Conservation (phyloP, 176 grass and related monocot species). For the Oryza meyeriana region DNA sequence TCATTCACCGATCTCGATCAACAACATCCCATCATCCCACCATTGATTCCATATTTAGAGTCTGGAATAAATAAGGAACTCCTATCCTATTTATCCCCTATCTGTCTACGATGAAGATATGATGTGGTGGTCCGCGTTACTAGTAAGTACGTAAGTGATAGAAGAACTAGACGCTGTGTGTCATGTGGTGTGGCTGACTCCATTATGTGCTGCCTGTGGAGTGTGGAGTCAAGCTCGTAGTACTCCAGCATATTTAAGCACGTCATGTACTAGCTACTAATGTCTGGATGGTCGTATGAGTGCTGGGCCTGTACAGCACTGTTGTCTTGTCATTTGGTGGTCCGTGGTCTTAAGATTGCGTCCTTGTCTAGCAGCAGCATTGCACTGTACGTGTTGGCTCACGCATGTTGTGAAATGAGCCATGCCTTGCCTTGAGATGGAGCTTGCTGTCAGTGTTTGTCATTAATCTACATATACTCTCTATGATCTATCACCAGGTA, state of each 20-base stretch:
- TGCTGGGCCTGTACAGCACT: neutral
- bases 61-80: neutral
- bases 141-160: no score
- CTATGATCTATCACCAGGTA: neutral
- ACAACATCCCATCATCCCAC: neutral
- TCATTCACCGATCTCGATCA: constrained; percentile 14
- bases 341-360: neutral
- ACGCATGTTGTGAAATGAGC: neutral
- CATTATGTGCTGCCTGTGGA: neutral
- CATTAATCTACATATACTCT: no score
- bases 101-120: neutral
- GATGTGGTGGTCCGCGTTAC: no score
- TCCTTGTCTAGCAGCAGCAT: neutral
- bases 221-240: neutral
- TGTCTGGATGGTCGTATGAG: neutral
- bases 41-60: neutral
- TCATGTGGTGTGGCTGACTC: neutral
- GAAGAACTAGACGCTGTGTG: no score
- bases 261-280: neutral
- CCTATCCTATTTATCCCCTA: neutral
- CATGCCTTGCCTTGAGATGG: neutral
- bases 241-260: no score
- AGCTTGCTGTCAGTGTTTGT: neutral
- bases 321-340: neutral
- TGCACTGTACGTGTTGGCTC: neutral